A percentile compares a stretch with the other conserved stretches of the same genome.
These are phyloP conservation scores for Tieghemiomyces parasiticus DNA, from an alignment of 192 early-diverging fungal species.

Conservation along the genomic window DNA sequence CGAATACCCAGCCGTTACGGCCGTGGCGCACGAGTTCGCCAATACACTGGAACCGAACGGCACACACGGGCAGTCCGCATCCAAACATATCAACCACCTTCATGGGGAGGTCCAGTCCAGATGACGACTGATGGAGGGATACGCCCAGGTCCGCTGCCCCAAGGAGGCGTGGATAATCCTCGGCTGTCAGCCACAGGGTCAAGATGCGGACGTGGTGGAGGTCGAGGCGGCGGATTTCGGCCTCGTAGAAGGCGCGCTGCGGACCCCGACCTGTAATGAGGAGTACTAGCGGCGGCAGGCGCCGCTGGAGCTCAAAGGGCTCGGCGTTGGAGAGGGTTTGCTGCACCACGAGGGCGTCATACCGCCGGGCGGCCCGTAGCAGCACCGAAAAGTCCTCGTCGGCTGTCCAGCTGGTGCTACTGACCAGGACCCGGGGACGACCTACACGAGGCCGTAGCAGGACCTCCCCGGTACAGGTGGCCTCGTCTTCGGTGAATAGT, in stretches of 20 bases:
- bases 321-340: slow-evolving; percentile 12
- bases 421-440: slow-evolving; percentile 69
- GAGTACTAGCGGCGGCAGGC: slow-evolving; percentile 46
- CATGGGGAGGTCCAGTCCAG: slow-evolving; percentile 94
- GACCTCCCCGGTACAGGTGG: slow-evolving; percentile 9
- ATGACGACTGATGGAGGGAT: slow-evolving; percentile 85
- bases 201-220: slow-evolving; percentile 41
- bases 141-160: slow-evolving; percentile 89
- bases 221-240: slow-evolving; percentile 35
- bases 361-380: slow-evolving; percentile 42
- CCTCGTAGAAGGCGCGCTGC: slow-evolving; percentile 48
- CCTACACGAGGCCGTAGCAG: slow-evolving; percentile 23
- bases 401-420: slow-evolving; percentile 86
- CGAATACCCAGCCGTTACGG: slow-evolving; percentile 54
- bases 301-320: slow-evolving; percentile 9
- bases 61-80: slow-evolving; percentile 80
- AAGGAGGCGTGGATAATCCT: slow-evolving; percentile 77
- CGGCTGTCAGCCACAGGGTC: slow-evolving; percentile 65
- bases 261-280: slow-evolving; percentile 92
- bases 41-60: slow-evolving; percentile 47
- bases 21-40: slow-evolving; percentile 45
- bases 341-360: slow-evolving; percentile 22
- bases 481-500: slow-evolving; percentile 24
- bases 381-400: slow-evolving; percentile 91
- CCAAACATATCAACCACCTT: slow-evolving; percentile 99